Evolutionary conservation across 192 early-diverging fungal genomes (phyloP).

Genomic region (Gonapodya prolifera): DNA sequence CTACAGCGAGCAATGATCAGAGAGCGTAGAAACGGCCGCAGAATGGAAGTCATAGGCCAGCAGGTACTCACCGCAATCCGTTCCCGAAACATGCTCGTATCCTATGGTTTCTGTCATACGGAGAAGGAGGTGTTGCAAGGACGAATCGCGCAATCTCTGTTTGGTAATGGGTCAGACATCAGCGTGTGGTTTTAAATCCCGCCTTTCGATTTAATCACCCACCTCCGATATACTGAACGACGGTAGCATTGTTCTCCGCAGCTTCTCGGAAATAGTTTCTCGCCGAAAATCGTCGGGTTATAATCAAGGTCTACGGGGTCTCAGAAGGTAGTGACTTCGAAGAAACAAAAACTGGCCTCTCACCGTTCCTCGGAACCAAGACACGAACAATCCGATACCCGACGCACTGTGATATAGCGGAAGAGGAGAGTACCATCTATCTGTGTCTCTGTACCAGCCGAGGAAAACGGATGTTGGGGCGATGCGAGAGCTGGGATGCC

Average conservation of each 20-base stretch:
- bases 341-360: neutral
- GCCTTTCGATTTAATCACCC: neutral
- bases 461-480: neutral
- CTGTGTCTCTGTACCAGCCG: neutral
- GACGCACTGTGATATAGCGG: neutral
- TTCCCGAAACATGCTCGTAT: neutral
- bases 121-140: neutral
- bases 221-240: neutral
- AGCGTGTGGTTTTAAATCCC: too few relatives aligned
- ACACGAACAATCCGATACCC: neutral
- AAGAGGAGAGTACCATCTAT: neutral
- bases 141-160: neutral
- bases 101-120: neutral
- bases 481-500: neutral
- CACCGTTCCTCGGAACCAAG: neutral
- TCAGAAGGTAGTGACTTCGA: too few relatives aligned
- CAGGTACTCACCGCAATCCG: neutral
- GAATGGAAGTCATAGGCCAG: neutral
- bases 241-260: neutral
- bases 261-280: slow-evolving; percentile 1
- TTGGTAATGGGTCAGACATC: too few relatives aligned
- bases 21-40: too few relatives aligned
- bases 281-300: neutral
- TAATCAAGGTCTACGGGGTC: neutral
- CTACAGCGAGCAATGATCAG: neutral